These are phyloP conservation scores for Mortierella sp. DNA, from an alignment of 371 early-diverging fungal species.

Conservation along the genomic window DNA sequence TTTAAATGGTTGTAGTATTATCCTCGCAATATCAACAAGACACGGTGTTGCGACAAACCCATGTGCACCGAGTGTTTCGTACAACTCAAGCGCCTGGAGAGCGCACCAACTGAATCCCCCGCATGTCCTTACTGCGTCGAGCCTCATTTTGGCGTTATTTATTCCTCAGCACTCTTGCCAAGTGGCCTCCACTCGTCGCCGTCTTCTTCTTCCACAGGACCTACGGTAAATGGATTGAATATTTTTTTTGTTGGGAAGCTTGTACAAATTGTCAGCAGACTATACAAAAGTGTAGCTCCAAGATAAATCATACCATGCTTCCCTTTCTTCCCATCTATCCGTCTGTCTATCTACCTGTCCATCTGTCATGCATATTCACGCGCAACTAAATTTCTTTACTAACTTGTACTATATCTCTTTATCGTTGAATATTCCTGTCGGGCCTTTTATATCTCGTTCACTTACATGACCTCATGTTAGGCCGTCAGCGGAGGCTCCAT, in stretches of 20 bases:
- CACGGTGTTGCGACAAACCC: constrained; percentile 95
- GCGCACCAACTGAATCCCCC: constrained; percentile 67
- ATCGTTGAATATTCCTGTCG: neutral
- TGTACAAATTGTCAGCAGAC: neutral
- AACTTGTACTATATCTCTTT: neutral
- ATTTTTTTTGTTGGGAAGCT: neutral
- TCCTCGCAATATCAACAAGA: constrained; percentile 91
- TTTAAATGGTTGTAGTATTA: constrained; percentile 72
- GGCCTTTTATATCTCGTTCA: neutral
- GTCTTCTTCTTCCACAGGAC: constrained; percentile 6
- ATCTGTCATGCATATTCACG: neutral
- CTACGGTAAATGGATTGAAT: constrained; percentile 26
- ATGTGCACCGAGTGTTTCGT: constrained; percentile 97
- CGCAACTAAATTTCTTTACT: neutral
- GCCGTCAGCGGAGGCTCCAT: constrained; percentile 40
- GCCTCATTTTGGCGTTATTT: constrained; percentile 87
- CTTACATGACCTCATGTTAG: neutral
- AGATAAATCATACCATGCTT: neutral
- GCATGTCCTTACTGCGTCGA: constrained; percentile 92
- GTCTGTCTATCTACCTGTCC: neutral
- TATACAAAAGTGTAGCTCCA: neutral
- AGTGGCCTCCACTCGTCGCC: constrained; percentile 20
- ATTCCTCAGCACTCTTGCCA: constrained; percentile 60
- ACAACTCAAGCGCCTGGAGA: constrained; percentile 85
- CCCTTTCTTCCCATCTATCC: neutral